A percentile compares a stretch with the other conserved stretches of the same genome.
Evolutionary conservation across 2,329 filamentous ascomycete species (phyloP).

Genomic region (Orbilia brochopaga): DNA sequence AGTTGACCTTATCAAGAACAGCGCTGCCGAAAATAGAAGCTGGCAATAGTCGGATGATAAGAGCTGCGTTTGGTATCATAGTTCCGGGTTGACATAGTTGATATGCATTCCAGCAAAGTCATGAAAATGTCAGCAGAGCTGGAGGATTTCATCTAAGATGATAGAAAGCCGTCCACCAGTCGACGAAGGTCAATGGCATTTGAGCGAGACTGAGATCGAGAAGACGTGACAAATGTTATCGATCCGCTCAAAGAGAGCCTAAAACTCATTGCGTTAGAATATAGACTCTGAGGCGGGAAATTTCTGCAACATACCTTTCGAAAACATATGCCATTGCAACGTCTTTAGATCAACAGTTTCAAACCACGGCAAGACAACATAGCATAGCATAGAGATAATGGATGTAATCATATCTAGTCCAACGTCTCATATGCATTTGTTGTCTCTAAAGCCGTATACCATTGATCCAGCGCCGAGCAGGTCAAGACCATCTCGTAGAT

Average conservation of each 20-base stretch:
- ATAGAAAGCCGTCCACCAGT: slow-evolving; percentile 18
- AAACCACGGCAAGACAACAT: background rate
- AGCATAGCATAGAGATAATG: background rate
- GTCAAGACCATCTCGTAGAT: slow-evolving; percentile 13
- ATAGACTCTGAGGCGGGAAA: background rate
- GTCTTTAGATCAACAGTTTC: slow-evolving; percentile 23
- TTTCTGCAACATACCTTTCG: slow-evolving; percentile 15
- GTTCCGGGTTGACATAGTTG: slow-evolving; percentile 22
- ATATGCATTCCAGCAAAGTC: slow-evolving; percentile 2
- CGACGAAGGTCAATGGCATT: slow-evolving; percentile 19
- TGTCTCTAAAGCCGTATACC: slow-evolving; percentile 10
- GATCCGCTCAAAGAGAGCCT: slow-evolving; percentile 15
- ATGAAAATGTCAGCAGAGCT: slow-evolving; percentile 22
- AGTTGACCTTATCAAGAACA: slow-evolving; percentile 45
- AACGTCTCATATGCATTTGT: background rate
- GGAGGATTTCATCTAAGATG: slow-evolving; percentile 15
- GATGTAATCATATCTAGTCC: slow-evolving; percentile 9
- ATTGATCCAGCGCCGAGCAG: slow-evolving; percentile 31
- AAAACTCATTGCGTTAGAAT: background rate
- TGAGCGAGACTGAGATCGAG: slow-evolving; percentile 9
- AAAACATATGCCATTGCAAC: slow-evolving; percentile 10
- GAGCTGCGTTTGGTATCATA: slow-evolving; percentile 43
- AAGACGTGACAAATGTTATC: slow-evolving; percentile 1
- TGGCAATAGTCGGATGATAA: slow-evolving; percentile 13
- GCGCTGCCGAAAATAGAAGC: slow-evolving; percentile 18